Conservation (phyloP, 371 early-diverging fungal species). For the Scutellospora calospora region DNA sequence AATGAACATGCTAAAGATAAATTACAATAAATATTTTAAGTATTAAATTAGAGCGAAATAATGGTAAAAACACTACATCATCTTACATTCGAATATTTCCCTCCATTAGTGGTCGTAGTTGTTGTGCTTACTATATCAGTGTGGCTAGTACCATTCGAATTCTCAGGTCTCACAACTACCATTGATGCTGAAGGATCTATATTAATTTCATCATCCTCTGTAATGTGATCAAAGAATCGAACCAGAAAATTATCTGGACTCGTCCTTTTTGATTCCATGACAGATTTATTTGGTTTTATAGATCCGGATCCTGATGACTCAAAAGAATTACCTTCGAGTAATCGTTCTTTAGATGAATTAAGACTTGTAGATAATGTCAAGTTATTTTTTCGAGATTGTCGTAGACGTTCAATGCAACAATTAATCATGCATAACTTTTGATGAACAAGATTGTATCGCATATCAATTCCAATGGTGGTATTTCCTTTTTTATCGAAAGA, state of each 20-base stretch:
- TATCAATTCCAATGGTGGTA: slow-evolving; percentile 65
- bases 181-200: slow-evolving; percentile 7
- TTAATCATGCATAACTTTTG: slow-evolving; percentile 95
- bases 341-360: background rate
- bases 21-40: background rate
- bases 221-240: background rate
- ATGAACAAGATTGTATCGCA: slow-evolving; percentile 76
- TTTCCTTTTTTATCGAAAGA: slow-evolving; percentile 31
- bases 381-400: slow-evolving; percentile 44
- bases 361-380: slow-evolving; percentile 16
- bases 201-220: background rate
- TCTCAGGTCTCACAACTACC: background rate
- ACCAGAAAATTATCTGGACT: background rate
- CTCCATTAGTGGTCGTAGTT: background rate
- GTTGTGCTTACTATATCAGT: background rate
- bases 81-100: slow-evolving; percentile 1
- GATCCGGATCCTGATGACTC: background rate
- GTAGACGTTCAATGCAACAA: slow-evolving; percentile 77
- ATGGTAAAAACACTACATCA: background rate
- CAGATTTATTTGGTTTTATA: background rate
- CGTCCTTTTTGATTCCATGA: slow-evolving; percentile 4
- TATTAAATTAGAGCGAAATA: background rate
- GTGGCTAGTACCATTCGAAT: slow-evolving; percentile 11
- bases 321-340: slow-evolving; percentile 26
- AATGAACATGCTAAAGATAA: slow-evolving; percentile 7